Evolutionary conservation across 1,139 yeast genomes (phyloP).

Genomic region (Kurtzmaniella quercitrusa): DNA sequence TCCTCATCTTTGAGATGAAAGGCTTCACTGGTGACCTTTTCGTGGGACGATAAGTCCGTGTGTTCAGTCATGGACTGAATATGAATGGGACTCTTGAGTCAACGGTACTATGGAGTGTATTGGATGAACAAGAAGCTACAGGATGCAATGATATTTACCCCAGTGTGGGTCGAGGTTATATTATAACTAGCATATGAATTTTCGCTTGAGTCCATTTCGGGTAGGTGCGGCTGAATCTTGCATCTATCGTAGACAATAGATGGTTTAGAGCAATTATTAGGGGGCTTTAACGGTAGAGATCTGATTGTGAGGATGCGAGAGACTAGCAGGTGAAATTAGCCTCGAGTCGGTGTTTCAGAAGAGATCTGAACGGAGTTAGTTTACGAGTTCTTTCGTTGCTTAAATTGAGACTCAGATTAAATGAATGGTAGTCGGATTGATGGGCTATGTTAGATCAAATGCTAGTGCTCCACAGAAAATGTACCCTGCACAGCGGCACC

Average conservation of each 20-base stretch:
- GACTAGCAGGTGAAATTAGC: too few relatives aligned
- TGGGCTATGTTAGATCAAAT: too few relatives aligned
- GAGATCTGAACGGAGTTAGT: too few relatives aligned
- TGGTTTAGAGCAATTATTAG: neutral
- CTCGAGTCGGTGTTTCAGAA: too few relatives aligned
- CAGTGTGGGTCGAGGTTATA: neutral
- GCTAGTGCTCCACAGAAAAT: too few relatives aligned
- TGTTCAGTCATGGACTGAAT: neutral
- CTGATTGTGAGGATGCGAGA: neutral
- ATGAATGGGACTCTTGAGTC: too few relatives aligned
- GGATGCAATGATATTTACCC: too few relatives aligned
- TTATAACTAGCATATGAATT: neutral
- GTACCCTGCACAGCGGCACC: too few relatives aligned
- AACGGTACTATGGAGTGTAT: neutral
- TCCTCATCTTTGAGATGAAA: neutral
- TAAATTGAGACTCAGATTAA: too few relatives aligned
- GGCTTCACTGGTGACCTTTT: neutral
- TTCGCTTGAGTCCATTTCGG: neutral
- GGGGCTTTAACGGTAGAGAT: neutral
- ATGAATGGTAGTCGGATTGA: too few relatives aligned
- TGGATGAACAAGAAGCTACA: neutral
- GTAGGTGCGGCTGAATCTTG: neutral
- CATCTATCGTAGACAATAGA: neutral
- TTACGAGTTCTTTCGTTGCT: too few relatives aligned
- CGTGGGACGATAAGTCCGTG: neutral